Percentiles rank a stretch among this genome's conserved stretches.
Conservation (phyloP, 1,284 basidiomycete genomes). For the Xerocomus amazonicus region DNA sequence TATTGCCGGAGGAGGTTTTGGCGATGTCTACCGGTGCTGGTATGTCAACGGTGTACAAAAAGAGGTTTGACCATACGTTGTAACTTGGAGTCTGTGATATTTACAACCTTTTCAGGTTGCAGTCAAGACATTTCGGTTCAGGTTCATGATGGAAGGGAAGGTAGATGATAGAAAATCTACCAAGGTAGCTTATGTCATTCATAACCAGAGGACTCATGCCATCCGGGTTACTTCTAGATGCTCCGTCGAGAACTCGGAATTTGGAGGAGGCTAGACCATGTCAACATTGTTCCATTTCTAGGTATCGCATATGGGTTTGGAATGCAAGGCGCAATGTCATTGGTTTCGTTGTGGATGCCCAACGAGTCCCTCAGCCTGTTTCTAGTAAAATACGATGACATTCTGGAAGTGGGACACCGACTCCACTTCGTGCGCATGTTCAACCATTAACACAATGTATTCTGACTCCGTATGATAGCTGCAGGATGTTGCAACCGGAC, state of each 20-base stretch:
- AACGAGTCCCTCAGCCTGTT: slow-evolving; percentile 12
- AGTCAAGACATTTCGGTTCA: slow-evolving; percentile 13
- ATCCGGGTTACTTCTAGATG: neutral
- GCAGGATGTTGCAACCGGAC: slow-evolving; percentile 9
- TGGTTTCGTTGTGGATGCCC: slow-evolving; percentile 22
- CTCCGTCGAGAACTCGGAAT: slow-evolving; percentile 18
- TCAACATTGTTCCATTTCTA: slow-evolving; percentile 19
- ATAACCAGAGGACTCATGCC: too few relatives aligned
- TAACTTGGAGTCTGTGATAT: too few relatives aligned
- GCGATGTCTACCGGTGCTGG: slow-evolving; percentile 10
- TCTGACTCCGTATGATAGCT: slow-evolving; percentile 2
- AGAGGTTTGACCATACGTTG: neutral
- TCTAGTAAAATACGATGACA: slow-evolving; percentile 1
- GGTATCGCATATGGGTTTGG: slow-evolving; percentile 18
- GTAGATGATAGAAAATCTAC: neutral
- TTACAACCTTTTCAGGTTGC: slow-evolving; percentile 8
- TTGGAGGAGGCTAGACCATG: slow-evolving; percentile 17
- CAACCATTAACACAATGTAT: fast-evolving
- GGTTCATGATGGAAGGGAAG: neutral
- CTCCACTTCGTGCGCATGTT: slow-evolving; percentile 12
- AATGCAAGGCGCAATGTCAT: slow-evolving; percentile 4
- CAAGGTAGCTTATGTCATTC: neutral
- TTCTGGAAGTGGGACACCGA: neutral
- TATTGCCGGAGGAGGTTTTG: slow-evolving; percentile 4
- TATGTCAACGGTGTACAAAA: neutral